These are phyloP conservation scores for Phytophthora pistaciae DNA, from an alignment of 352 stramenopile genomes.

Conservation along the genomic window DNA sequence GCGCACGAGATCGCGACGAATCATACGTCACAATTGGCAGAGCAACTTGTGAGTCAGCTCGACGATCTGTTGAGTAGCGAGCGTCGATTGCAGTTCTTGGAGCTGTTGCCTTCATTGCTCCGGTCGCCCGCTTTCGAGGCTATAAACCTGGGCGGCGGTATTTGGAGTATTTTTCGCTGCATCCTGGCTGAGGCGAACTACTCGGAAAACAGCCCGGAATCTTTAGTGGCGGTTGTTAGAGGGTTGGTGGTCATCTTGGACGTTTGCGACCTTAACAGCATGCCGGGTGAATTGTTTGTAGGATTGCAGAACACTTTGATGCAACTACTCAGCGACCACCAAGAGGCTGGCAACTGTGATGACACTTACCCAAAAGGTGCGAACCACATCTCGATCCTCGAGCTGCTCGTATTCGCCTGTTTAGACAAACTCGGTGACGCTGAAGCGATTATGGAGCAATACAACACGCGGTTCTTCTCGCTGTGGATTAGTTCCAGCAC, in stretches of 20 bases:
- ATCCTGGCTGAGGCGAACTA: neutral
- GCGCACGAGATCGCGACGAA: neutral
- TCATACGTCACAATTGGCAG: neutral
- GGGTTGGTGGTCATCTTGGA: neutral
- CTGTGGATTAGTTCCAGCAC: slow-evolving; percentile 17
- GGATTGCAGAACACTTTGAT: neutral
- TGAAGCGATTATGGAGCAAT: neutral
- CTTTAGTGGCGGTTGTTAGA: neutral
- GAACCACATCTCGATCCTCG: neutral
- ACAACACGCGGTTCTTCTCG: neutral
- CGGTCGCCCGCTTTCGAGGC: neutral
- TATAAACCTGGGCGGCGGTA: neutral
- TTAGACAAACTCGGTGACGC: slow-evolving; percentile 6
- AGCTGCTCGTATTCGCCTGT: slow-evolving; percentile 17
- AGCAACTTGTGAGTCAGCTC: neutral
- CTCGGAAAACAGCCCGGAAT: neutral
- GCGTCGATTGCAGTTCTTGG: slow-evolving; percentile 1
- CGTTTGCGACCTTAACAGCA: neutral
- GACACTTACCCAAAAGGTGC: neutral
- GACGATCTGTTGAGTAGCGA: neutral
- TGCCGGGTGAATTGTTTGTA: slow-evolving; percentile 5
- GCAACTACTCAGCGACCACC: neutral
- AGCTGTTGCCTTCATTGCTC: slow-evolving; percentile 14
- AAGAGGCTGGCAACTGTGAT: neutral
- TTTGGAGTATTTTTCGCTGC: neutral